These are phyloP conservation scores for Russula foetens DNA, from an alignment of 768 basidiomycete species.

Conservation along the genomic window DNA sequence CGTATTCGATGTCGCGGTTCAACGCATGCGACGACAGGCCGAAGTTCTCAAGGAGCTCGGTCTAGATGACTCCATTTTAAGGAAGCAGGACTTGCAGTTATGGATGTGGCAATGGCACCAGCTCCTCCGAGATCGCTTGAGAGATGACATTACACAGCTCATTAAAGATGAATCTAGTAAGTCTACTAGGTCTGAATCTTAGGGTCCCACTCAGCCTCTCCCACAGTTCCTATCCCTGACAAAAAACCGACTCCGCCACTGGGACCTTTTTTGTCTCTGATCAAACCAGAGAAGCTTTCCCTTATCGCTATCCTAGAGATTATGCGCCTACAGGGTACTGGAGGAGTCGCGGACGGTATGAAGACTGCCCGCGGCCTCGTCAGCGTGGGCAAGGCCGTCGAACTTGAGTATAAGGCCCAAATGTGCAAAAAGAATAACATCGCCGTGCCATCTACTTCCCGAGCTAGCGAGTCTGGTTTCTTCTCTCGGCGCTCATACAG, in stretches of 20 bases:
- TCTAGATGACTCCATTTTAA: slow-evolving; percentile 38
- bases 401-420: slow-evolving; percentile 84
- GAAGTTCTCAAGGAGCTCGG: slow-evolving; percentile 52
- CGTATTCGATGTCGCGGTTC: slow-evolving; percentile 74
- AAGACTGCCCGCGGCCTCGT: slow-evolving; percentile 82
- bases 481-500: slow-evolving; percentile 56
- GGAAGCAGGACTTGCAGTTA: slow-evolving; percentile 44
- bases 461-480: slow-evolving; percentile 32
- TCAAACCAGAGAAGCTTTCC: slow-evolving; percentile 73
- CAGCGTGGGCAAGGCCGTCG: slow-evolving; percentile 73
- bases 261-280: slow-evolving; percentile 64
- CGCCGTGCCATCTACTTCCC: slow-evolving; percentile 22
- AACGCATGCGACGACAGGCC: slow-evolving; percentile 57
- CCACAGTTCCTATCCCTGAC: neutral
- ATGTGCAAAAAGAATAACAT: slow-evolving; percentile 63
- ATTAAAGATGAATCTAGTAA: slow-evolving; percentile 28
- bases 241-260: slow-evolving; percentile 27
- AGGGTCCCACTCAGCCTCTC: neutral
- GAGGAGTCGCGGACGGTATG: slow-evolving; percentile 79
- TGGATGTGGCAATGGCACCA: slow-evolving; percentile 89
- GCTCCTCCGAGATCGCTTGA: slow-evolving; percentile 44
- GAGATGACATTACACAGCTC: slow-evolving; percentile 43
- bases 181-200: neutral
- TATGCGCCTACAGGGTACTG: slow-evolving; percentile 70
- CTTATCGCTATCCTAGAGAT: slow-evolving; percentile 85